Conservation (phyloP, 208 protist genomes). For the Crithidia mellificae region DNA sequence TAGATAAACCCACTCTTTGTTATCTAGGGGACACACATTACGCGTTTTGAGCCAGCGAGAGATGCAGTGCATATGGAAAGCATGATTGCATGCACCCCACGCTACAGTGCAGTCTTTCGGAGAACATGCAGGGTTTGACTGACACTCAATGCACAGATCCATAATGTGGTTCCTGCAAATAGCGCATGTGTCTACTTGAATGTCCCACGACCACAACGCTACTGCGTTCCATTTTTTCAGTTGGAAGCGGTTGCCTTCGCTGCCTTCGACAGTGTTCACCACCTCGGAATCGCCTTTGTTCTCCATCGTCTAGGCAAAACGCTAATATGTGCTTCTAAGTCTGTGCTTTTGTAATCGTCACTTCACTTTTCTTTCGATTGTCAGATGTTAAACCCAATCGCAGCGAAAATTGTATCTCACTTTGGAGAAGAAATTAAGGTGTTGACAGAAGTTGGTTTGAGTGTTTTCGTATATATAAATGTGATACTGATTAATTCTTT, state of each 20-base stretch:
- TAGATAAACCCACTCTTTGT: slow-evolving; percentile 97
- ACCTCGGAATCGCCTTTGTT: slow-evolving; percentile 20
- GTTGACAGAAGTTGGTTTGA: too few species aligned
- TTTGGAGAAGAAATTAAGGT: too few species aligned
- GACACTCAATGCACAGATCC: slow-evolving; percentile 98
- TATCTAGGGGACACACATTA: slow-evolving; percentile 98
- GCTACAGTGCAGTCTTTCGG: slow-evolving; percentile 97
- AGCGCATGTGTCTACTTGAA: slow-evolving; percentile 98
- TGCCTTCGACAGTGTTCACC: slow-evolving; percentile 13
- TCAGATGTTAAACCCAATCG: too few species aligned
- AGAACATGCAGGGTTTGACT: slow-evolving; percentile 92
- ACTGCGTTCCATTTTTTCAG: slow-evolving; percentile 99
- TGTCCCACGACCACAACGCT: slow-evolving; percentile 98
- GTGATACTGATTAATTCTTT: too few species aligned
- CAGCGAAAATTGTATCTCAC: too few species aligned
- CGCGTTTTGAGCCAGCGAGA: slow-evolving; percentile 98
- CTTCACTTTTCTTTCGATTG: too few species aligned
- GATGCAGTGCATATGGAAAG: slow-evolving; percentile 99
- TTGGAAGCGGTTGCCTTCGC: slow-evolving; percentile 58
- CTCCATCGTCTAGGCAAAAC: slow-evolving; percentile 13
- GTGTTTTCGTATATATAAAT: too few species aligned
- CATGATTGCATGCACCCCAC: slow-evolving; percentile 98
- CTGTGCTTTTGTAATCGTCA: too few species aligned
- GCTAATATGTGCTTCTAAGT: too few species aligned
- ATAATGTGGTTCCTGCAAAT: slow-evolving; percentile 99